Percentiles rank a stretch among this genome's conserved stretches.
Evolutionary conservation across 441 rosid species (phyloP).

Genomic region (Sinapis alba): DNA sequence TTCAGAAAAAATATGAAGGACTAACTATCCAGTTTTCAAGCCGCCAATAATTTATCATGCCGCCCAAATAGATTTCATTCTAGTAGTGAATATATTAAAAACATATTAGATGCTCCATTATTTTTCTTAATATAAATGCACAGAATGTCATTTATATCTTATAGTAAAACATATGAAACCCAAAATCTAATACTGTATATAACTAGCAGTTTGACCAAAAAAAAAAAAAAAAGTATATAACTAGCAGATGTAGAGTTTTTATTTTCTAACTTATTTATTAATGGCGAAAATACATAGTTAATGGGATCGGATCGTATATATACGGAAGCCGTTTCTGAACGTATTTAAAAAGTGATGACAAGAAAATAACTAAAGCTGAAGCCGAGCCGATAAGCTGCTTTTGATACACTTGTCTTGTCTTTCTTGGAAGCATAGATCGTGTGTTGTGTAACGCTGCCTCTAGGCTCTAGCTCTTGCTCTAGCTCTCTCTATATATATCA

Average conservation of each 20-base stretch:
- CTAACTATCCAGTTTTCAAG: too few species aligned
- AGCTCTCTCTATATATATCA: neutral
- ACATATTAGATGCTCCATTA: neutral
- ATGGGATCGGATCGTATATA: neutral
- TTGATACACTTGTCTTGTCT: neutral
- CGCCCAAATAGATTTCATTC: too few species aligned
- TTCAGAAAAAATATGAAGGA: neutral
- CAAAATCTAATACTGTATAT: neutral
- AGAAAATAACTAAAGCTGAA: neutral
- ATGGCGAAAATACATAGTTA: neutral
- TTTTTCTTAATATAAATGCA: neutral
- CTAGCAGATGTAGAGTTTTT: neutral
- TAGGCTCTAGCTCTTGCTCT: neutral
- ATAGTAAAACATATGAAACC: neutral
- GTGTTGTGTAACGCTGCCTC: slow-evolving; percentile 31
- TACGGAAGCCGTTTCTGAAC: neutral
- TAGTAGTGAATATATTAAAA: neutral
- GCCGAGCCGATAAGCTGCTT: slow-evolving; percentile 30
- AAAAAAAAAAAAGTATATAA: too few species aligned
- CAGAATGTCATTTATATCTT: neutral
- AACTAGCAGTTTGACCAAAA: too few species aligned
- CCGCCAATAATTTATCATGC: too few species aligned
- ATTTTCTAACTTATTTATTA: neutral
- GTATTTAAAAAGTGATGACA: too few species aligned
- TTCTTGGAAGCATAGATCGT: slow-evolving; percentile 17